Conservation (phyloP, 2,329 filamentous ascomycete genomes). For the Clonostachys rosea region DNA sequence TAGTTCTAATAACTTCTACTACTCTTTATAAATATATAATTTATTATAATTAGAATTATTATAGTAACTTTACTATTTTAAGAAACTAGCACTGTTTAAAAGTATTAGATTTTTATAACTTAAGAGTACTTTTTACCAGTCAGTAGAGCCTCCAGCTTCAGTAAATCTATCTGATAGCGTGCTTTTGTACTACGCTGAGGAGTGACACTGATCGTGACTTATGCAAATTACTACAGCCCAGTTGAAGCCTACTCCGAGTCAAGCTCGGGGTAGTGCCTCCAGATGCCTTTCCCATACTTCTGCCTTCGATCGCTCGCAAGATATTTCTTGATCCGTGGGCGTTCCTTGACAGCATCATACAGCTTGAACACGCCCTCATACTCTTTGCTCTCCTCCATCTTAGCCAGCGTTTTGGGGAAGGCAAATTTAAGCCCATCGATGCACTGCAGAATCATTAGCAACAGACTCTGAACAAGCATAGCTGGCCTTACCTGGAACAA, state of each 20-base stretch:
- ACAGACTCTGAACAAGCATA: not conserved
- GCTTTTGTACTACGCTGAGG: too few species aligned
- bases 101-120: too few species aligned
- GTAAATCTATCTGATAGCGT: too few species aligned
- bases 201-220: too few species aligned
- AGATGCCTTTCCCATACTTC: slow-evolving; percentile 62
- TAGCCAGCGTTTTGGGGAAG: slow-evolving; percentile 63
- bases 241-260: slow-evolving; percentile 29
- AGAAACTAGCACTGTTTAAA: too few species aligned
- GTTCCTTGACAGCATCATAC: slow-evolving; percentile 56
- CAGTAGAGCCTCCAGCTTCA: too few species aligned
- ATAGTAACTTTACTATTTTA: too few species aligned
- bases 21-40: too few species aligned
- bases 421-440: slow-evolving; percentile 58
- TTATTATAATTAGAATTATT: too few species aligned
- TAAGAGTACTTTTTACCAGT: too few species aligned
- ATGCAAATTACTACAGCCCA: too few species aligned
- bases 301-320: slow-evolving; percentile 59
- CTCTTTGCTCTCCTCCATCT: slow-evolving; percentile 47
- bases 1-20: too few species aligned
- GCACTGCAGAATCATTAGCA: slow-evolving; percentile 23
- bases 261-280: slow-evolving; percentile 68
- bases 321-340: slow-evolving; percentile 64
- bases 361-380: slow-evolving; percentile 60
- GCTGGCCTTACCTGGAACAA: slow-evolving; percentile 56